phyloP scores from a whole-genome alignment of 768 basidiomycete species.

The Leccinum barrowsii region DNA sequence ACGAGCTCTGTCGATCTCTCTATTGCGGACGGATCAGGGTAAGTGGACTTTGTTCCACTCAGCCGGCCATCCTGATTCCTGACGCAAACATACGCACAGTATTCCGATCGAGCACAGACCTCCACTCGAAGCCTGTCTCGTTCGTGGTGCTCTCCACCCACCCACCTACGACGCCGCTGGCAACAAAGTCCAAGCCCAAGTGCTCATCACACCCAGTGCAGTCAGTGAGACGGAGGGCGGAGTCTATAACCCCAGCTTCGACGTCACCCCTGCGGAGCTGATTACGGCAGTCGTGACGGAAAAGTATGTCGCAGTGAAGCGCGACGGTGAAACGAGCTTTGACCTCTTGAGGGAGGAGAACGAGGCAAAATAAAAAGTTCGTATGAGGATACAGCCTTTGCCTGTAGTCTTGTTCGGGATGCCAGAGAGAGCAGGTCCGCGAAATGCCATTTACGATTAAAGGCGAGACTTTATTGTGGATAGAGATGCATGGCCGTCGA shows the following conservation, averaged over 20 bases:
- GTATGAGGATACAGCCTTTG: background rate
- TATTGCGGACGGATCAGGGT: conserved; percentile 64
- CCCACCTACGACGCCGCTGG: conserved; percentile 37
- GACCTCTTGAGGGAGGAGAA: conserved; percentile 49
- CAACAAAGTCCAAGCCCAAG: conserved; percentile 62
- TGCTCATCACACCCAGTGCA: conserved; percentile 76
- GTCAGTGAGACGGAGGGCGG: conserved; percentile 31
- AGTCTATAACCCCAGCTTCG: conserved; percentile 93
- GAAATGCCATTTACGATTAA: background rate
- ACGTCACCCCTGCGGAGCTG: conserved; percentile 90
- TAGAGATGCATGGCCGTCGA: background rate
- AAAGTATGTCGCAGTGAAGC: conserved; percentile 83
- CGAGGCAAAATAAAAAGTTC: background rate
- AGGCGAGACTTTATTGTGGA: background rate
- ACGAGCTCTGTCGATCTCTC: conserved; percentile 89
- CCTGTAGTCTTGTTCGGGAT: background rate
- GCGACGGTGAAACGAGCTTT: conserved; percentile 52
- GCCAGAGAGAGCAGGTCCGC: background rate
- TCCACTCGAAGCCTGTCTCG: conserved; percentile 80
- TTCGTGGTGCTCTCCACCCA: conserved; percentile 77
- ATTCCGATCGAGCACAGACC: conserved; percentile 96
- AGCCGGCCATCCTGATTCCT: background rate
- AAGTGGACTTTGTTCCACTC: conserved; percentile 2
- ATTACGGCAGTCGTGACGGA: conserved; percentile 97
- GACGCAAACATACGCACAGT: conserved; percentile 23